Evolutionary conservation across 2,329 filamentous ascomycete genomes (phyloP).

Genomic region (Alternaria infectoria): DNA sequence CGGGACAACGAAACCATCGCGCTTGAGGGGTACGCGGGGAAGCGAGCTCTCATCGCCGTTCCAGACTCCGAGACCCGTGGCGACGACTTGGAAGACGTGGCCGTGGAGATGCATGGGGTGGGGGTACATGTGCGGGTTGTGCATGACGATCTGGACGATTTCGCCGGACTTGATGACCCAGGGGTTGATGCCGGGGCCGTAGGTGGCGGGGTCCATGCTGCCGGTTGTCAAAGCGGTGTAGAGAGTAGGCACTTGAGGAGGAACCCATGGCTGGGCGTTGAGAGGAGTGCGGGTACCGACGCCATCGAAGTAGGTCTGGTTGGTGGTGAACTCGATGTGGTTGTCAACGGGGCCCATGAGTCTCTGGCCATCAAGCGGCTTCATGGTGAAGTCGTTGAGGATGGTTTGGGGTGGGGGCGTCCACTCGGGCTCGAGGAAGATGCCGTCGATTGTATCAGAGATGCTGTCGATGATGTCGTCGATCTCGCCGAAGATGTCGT

Average conservation of each 20-base stretch:
- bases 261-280: slow-evolving; percentile 71
- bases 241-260: slow-evolving; percentile 76
- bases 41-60: slow-evolving; percentile 19
- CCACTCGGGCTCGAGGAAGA: slow-evolving; percentile 58
- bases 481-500: slow-evolving; percentile 7
- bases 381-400: slow-evolving; percentile 74
- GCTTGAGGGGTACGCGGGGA: slow-evolving; percentile 30
- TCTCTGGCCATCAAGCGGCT: slow-evolving; percentile 69
- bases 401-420: slow-evolving; percentile 58
- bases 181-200: slow-evolving; percentile 32
- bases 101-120: slow-evolving; percentile 52
- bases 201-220: slow-evolving; percentile 51
- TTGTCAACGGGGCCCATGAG: slow-evolving; percentile 67
- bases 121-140: slow-evolving; percentile 35
- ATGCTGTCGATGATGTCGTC: background rate
- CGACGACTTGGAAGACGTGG: slow-evolving; percentile 63
- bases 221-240: slow-evolving; percentile 73
- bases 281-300: slow-evolving; percentile 59
- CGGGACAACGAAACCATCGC: slow-evolving; percentile 39
- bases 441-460: slow-evolving; percentile 64
- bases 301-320: slow-evolving; percentile 66
- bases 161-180: slow-evolving; percentile 39
- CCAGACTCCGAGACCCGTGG: slow-evolving; percentile 41
- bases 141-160: slow-evolving; percentile 51
- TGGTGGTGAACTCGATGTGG: slow-evolving; percentile 62